Percentiles rank a stretch among this genome's conserved stretches.
Conservation (phyloP, 2,329 filamentous ascomycete species). For the Ophiostoma perfectum region DNA sequence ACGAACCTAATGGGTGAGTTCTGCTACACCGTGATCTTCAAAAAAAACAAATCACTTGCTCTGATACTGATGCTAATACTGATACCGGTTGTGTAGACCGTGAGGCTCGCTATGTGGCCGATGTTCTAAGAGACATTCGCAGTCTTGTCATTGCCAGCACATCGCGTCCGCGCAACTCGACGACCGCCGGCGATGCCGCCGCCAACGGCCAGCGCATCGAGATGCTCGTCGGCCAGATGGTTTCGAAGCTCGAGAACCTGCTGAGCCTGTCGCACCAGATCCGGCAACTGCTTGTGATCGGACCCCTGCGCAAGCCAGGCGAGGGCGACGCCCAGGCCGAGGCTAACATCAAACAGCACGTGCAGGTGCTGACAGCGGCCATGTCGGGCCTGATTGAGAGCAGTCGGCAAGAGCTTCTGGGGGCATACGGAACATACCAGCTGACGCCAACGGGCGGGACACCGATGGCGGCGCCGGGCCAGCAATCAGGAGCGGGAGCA, state of each 20-base stretch:
- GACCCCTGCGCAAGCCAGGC: constrained; percentile 41
- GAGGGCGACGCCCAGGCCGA: constrained; percentile 39
- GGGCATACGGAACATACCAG: constrained; percentile 29
- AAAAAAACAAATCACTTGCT: neutral
- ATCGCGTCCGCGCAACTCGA: constrained; percentile 33
- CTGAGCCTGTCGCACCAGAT: constrained; percentile 44
- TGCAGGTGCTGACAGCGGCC: constrained; percentile 35
- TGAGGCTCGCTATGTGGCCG: constrained; percentile 42
- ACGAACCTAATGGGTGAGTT: constrained; percentile 1
- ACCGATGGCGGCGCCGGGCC: neutral
- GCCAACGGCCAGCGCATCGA: constrained; percentile 40
- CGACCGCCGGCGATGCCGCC: constrained; percentile 36
- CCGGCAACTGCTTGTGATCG: constrained; percentile 47
- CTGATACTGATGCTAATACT: neutral
- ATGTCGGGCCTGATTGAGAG: constrained; percentile 33
- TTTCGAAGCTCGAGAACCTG: constrained; percentile 41
- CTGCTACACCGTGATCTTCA: neutral
- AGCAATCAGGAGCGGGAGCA: neutral
- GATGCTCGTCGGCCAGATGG: constrained; percentile 36
- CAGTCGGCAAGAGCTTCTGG: constrained; percentile 28
- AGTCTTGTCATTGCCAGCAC: constrained; percentile 40
- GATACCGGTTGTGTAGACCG: constrained; percentile 31
- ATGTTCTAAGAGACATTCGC: constrained; percentile 42
- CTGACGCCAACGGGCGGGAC: constrained; percentile 19
- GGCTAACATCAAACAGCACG: constrained; percentile 34